phyloP scores from a whole-genome alignment of 805 yeast genomes.

The Millerozyma miso region DNA sequence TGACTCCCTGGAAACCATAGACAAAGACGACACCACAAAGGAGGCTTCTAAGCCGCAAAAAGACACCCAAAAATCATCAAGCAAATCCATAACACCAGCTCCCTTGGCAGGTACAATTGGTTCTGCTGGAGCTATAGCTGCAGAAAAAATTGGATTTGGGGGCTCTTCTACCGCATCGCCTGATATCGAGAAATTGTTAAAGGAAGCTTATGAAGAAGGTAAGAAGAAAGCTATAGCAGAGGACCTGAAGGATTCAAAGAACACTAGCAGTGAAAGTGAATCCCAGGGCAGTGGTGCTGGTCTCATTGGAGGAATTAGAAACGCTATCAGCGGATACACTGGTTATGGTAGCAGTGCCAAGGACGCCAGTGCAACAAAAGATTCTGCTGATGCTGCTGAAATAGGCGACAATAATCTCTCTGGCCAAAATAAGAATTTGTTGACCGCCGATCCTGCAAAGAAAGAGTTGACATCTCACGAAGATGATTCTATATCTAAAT shows the following conservation, averaged over 20 bases:
- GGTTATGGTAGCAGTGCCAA: neutral
- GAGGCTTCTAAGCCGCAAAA: neutral
- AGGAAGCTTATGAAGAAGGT: conserved; percentile 10
- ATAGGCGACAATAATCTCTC: neutral
- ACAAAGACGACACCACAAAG: neutral
- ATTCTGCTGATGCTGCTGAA: neutral
- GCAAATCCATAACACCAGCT: conserved; percentile 5
- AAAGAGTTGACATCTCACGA: neutral
- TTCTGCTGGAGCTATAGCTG: conserved; percentile 17
- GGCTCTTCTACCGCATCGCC: conserved; percentile 5
- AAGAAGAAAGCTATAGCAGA: conserved; percentile 1
- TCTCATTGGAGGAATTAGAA: neutral
- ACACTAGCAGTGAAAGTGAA: neutral
- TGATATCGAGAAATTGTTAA: neutral
- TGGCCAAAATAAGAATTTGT: neutral
- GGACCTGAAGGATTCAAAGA: neutral
- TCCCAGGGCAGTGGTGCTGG: neutral
- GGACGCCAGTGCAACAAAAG: neutral
- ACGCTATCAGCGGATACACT: neutral
- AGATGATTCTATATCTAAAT: neutral
- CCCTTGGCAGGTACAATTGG: conserved; percentile 14
- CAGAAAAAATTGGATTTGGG: conserved; percentile 17
- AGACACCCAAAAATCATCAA: neutral
- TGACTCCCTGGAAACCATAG: conserved; percentile 2
- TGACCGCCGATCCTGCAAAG: neutral